Percentiles rank a stretch among this genome's conserved stretches.
phyloP scores from a whole-genome alignment of 2,329 filamentous ascomycete species.

The Aspergillus sp. region DNA sequence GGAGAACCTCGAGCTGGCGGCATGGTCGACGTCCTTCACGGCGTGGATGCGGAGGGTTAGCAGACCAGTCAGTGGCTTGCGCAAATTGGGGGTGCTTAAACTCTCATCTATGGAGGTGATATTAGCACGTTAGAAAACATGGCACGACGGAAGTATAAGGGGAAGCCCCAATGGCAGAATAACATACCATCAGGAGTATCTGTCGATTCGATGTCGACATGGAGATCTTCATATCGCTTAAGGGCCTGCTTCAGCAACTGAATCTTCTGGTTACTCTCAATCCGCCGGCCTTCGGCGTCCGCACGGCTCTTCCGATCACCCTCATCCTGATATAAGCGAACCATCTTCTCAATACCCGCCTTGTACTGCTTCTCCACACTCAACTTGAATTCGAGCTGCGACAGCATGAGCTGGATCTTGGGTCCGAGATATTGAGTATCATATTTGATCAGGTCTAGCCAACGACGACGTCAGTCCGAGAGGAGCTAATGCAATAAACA shows the following conservation, averaged over 20 bases:
- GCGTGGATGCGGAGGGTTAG: constrained; percentile 82
- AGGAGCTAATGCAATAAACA: constrained; percentile 8
- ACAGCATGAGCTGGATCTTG: constrained; percentile 98
- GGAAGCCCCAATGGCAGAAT: background rate
- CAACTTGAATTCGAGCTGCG: constrained; percentile 97
- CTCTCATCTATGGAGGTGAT: constrained; percentile 72
- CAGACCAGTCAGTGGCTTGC: constrained; percentile 92
- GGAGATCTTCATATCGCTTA: constrained; percentile 94
- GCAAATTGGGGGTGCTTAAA: constrained; percentile 89
- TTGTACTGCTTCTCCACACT: constrained; percentile 99
- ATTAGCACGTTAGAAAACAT: constrained; percentile 24
- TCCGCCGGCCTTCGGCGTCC: constrained; percentile 83
- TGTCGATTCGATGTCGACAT: constrained; percentile 83
- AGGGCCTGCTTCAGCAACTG: constrained; percentile 91
- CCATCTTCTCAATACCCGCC: constrained; percentile 99
- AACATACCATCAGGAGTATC: constrained; percentile 76
- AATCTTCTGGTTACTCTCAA: constrained; percentile 98
- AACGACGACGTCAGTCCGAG: constrained; percentile 17
- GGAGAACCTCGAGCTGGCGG: constrained; percentile 77
- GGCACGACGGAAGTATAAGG: too few relatives aligned
- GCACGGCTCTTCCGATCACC: constrained; percentile 93
- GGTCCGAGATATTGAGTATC: constrained; percentile 94
- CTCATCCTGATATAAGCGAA: constrained; percentile 94
- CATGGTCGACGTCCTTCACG: constrained; percentile 93
- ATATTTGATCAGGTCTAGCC: constrained; percentile 92